Conservation (phyloP, 129 eudicot genomes). For the Daucus carota region DH1_v3.0 NC_030381.2:44460501-44461000, state of each 20-base stretch:
- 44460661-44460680: background rate
- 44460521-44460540: background rate
- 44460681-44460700: background rate
- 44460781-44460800: constrained; percentile 90
- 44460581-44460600: background rate
- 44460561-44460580: background rate
- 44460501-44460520: background rate
- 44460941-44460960: background rate
- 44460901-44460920: background rate
- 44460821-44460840: constrained; percentile 81
- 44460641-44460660: background rate
- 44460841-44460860: constrained; percentile 68
- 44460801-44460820: constrained; percentile 92
- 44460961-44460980: background rate
- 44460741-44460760: constrained; percentile 83
- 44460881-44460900: constrained; percentile 45
- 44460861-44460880: constrained; percentile 79
- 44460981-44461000: background rate
- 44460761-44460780: constrained; percentile 96
- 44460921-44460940: background rate
- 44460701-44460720: background rate
- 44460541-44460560: background rate
- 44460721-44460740: constrained; percentile 5
- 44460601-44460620: background rate
- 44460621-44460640: background rate